Evolutionary conservation across 371 early-diverging fungal species (phyloP), one percentile per base, ranked within the genome.

Genomic region (Apophysomyces trapeziformis): DNA sequence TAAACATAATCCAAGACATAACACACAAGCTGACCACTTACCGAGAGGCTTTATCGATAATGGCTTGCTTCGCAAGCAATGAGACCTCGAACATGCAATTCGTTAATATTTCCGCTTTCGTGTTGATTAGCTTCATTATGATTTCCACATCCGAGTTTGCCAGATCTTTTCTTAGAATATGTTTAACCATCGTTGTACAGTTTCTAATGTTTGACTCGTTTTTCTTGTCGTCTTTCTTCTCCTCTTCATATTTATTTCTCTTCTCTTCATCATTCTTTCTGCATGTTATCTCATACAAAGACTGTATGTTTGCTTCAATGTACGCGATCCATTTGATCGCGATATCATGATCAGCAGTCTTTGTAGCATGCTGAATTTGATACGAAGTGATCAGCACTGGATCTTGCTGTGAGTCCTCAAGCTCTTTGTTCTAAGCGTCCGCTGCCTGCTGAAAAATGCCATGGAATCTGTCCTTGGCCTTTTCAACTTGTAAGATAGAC

Each of bases 191-290:
- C 62, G 36, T 41, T 21, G n/a, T 62, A 41, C n/a, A 39, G 46
- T 32, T 57, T 35, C 41, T 61, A 21, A 26, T 37, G 16, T 58
- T 58, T 57, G 41, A 36, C 39, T 63, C 57, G 26, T 36, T 44
- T 63, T 60, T 61, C 46, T 45, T 47, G 13, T 35, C 38, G 18
- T 66, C 11, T 6, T 39, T 46, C 38, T 59, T 38, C 7, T 54
- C 37, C 37, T 60, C 41, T 60, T 60, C 36, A 2, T 60, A 21
- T 26, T 60, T 54, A 18, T 60, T 26, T 26, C 18, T 47, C 39
- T 36, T 47, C 38, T 47, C 37, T n/a, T n/a, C n/a, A 13, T 58
- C 58, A 5, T 58, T 1, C 1, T n/a, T 58, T 11, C 12, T 21
- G 32, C 41, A 37, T 11, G 14, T 38, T 0, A 11, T 14, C 13